A percentile compares a stretch with the other conserved stretches of the same genome.
phyloP scores from a whole-genome alignment of 192 early-diverging fungal species.

The Coemansia sp. region DNA sequence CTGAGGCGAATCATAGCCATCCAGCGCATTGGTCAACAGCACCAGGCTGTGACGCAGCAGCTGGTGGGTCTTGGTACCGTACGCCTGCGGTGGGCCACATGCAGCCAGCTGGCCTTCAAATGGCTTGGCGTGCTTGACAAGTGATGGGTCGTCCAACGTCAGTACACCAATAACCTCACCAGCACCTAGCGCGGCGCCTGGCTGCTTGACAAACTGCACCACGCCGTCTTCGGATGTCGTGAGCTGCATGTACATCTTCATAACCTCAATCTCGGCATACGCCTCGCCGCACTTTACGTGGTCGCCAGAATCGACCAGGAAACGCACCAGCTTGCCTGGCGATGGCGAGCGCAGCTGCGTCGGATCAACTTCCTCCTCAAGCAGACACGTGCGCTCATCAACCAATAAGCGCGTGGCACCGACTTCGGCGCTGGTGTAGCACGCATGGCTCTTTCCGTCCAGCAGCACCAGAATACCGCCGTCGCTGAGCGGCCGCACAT shows the following conservation, averaged over 20 bases:
- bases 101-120: conserved; percentile 74
- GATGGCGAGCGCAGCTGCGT: conserved; percentile 94
- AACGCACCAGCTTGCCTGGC: conserved; percentile 94
- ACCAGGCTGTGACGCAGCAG: conserved; percentile 63
- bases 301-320: conserved; percentile 88
- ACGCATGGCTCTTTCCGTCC: conserved; percentile 88
- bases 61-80: conserved; percentile 89
- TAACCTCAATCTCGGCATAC: conserved; percentile 98
- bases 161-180: conserved; percentile 94
- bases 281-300: conserved; percentile 88
- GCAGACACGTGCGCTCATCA: conserved; percentile 85
- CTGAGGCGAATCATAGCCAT: conserved; percentile 79
- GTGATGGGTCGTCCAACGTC: conserved; percentile 89
- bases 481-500: conserved; percentile 84
- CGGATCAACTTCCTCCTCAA: conserved; percentile 97
- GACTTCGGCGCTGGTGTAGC: conserved; percentile 88
- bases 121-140: conserved; percentile 84
- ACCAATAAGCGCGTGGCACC: conserved; percentile 85
- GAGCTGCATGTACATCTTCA: conserved; percentile 99
- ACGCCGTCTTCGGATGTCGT: conserved; percentile 87
- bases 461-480: conserved; percentile 88
- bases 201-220: conserved; percentile 85
- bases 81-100: conserved; percentile 76
- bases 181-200: conserved; percentile 76
- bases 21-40: conserved; percentile 66